Evolutionary conservation across 352 stramenopile genomes (phyloP).

Genomic region (Pythium volutum): DNA sequence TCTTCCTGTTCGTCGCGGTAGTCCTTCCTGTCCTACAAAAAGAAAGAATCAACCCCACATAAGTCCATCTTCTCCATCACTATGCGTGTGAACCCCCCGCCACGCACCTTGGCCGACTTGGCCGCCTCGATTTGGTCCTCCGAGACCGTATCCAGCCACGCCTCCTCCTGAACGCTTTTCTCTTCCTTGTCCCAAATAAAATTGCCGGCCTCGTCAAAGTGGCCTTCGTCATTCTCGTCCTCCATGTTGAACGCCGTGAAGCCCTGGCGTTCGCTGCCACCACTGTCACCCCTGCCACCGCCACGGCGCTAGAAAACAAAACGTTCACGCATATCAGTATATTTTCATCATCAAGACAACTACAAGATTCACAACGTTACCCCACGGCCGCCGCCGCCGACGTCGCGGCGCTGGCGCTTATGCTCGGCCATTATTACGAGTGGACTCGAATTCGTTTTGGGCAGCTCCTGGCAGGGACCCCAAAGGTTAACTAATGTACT

Average conservation of each 20-base stretch:
- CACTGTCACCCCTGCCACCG: too few species aligned
- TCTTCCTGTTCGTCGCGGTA: slow-evolving; percentile 53
- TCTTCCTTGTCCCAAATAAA: slow-evolving; percentile 82
- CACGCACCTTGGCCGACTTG: slow-evolving; percentile 47
- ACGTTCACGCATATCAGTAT: slow-evolving; percentile 5
- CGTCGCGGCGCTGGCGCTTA: slow-evolving; percentile 26
- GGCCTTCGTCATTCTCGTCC: slow-evolving; percentile 81
- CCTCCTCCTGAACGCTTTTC: slow-evolving; percentile 75
- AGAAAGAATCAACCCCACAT: background rate
- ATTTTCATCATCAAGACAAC: background rate
- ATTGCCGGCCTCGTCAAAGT: slow-evolving; percentile 77
- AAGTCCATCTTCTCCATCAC: background rate
- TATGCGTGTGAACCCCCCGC: background rate
- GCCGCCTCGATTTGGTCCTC: slow-evolving; percentile 72
- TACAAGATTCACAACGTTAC: background rate
- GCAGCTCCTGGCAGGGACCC: background rate
- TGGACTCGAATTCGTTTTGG: background rate
- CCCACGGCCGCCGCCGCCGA: slow-evolving; percentile 1
- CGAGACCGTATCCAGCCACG: slow-evolving; percentile 72
- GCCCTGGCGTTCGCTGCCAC: slow-evolving; percentile 27
- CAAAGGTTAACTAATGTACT: slow-evolving; percentile 22
- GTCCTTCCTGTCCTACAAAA: slow-evolving; percentile 36
- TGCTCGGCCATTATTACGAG: slow-evolving; percentile 12
- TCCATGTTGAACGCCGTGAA: slow-evolving; percentile 84
- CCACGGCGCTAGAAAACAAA: slow-evolving; percentile 6